Conservation (phyloP, 129 eudicot species). For the carrot (Daucus carota) region DNA sequence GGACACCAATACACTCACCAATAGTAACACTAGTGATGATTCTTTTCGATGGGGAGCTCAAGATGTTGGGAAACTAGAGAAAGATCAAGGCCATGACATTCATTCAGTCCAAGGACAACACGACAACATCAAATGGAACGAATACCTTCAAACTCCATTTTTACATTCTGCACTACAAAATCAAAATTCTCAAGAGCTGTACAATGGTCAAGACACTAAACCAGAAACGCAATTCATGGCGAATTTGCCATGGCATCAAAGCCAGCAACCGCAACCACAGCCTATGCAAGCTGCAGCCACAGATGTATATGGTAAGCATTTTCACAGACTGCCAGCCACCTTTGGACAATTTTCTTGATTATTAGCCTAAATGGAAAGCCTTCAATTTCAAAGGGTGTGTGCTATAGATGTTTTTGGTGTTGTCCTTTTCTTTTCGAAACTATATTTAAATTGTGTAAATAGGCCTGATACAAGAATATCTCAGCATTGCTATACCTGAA, state of each 20-base stretch:
- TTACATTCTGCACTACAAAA: slow-evolving; percentile 29
- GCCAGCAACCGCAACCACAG: slow-evolving; percentile 19
- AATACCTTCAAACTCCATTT: slow-evolving; percentile 59
- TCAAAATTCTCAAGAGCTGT: slow-evolving; percentile 22
- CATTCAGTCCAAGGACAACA: slow-evolving; percentile 22
- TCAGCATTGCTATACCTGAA: slow-evolving; percentile 14
- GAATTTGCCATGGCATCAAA: slow-evolving; percentile 19
- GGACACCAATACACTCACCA: slow-evolving; percentile 24
- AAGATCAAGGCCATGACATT: slow-evolving; percentile 19
- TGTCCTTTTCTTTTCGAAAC: slow-evolving; percentile 1
- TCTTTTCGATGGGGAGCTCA: slow-evolving; percentile 38
- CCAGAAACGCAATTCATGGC: slow-evolving; percentile 26
- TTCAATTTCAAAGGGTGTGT: slow-evolving; percentile 40
- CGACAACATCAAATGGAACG: slow-evolving; percentile 64
- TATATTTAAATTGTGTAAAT: slow-evolving; percentile 52
- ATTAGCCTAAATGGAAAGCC: slow-evolving; percentile 11
- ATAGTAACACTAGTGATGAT: slow-evolving; percentile 24
- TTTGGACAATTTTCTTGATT: slow-evolving; percentile 64
- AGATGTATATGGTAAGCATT: slow-evolving; percentile 54
- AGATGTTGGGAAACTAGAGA: slow-evolving; percentile 30
- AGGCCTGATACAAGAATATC: slow-evolving; percentile 34
- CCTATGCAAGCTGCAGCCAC: slow-evolving; percentile 19
- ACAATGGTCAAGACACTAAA: slow-evolving; percentile 31
- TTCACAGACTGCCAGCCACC: slow-evolving; percentile 60
- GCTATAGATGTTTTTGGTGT: slow-evolving; percentile 22